Conservation (phyloP, 2,329 filamentous ascomycete species). For the Fusarium metavorans region DNA sequence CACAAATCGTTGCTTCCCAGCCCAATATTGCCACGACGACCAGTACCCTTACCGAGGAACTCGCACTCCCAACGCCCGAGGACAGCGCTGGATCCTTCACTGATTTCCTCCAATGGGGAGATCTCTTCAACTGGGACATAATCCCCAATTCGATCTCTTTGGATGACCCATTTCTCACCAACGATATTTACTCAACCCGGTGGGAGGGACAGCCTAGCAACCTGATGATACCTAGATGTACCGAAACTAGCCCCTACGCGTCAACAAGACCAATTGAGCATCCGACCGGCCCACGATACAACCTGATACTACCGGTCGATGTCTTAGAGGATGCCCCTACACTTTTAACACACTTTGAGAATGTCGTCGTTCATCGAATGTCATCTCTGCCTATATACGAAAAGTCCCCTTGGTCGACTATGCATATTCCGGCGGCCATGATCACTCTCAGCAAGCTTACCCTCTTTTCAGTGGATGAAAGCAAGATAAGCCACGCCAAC, state of each 20-base stretch:
- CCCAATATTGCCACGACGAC: background rate
- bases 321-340: background rate
- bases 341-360: background rate
- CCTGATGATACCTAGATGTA: background rate
- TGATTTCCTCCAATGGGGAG: background rate
- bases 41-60: background rate
- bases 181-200: background rate
- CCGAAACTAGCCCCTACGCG: background rate
- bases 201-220: background rate
- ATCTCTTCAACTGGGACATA: background rate
- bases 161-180: background rate
- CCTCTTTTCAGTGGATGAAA: background rate
- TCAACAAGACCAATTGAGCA: background rate
- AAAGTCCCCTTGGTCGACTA: background rate
- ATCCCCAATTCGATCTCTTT: background rate
- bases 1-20: background rate
- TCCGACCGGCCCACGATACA: too few species aligned
- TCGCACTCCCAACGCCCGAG: background rate
- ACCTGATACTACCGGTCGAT: background rate
- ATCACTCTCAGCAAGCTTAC: background rate
- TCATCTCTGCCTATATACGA: background rate
- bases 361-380: background rate
- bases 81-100: background rate
- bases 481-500: background rate
- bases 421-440: background rate